A percentile compares a stretch with the other conserved stretches of the same genome.
Evolutionary conservation across 2,329 filamentous ascomycete genomes (phyloP).

Genomic region (Aspergillus proliferans): DNA sequence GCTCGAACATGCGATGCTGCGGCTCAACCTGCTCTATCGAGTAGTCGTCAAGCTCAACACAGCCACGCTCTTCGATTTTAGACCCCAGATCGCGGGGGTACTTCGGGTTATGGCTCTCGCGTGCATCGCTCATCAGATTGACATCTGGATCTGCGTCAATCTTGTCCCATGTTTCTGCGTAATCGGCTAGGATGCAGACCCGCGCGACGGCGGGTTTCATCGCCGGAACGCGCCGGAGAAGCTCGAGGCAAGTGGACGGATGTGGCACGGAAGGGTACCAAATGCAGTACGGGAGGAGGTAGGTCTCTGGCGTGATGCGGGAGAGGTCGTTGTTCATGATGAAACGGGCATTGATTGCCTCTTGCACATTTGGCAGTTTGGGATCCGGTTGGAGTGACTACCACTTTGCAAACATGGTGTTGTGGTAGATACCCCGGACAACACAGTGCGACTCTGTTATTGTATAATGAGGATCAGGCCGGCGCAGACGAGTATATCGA

Average conservation of each 20-base stretch:
- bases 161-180: background rate
- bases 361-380: too few species aligned
- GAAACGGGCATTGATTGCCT: background rate
- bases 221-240: background rate
- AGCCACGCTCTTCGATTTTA: background rate
- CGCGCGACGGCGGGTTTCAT: background rate
- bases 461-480: background rate
- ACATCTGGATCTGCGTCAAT: background rate
- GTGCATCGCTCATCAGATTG: background rate
- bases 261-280: background rate
- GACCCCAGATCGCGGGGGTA: background rate
- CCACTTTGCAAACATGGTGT: slow-evolving; percentile 16
- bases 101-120: background rate
- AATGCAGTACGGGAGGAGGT: background rate
- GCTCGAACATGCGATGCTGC: background rate
- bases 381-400: slow-evolving; percentile 8
- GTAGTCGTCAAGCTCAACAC: background rate
- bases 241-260: background rate
- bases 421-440: slow-evolving; percentile 16
- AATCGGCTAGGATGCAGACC: background rate
- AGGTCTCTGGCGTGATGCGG: background rate
- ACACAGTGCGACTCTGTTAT: slow-evolving; percentile 5
- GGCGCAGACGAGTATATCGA: slow-evolving; percentile 1
- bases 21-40: background rate
- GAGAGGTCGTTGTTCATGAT: background rate